A percentile compares a stretch with the other conserved stretches of the same genome.
Conservation (phyloP, 768 basidiomycete genomes). For the Botryobasidium botryosum region DNA sequence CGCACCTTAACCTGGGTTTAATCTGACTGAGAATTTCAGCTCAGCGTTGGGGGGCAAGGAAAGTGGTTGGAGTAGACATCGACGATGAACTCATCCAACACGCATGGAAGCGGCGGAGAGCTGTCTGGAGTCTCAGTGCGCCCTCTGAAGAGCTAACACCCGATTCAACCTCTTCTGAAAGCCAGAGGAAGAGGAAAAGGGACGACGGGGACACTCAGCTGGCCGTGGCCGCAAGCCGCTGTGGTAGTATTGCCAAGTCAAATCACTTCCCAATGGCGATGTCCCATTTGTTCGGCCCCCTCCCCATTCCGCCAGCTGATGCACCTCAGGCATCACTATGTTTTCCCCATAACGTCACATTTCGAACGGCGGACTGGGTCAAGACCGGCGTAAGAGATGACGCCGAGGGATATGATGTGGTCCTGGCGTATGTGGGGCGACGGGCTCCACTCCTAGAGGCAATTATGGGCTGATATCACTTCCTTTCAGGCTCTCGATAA, state of each 20-base stretch:
- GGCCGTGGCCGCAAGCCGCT: background rate
- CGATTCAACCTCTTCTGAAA: background rate
- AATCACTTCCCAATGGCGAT: constrained; percentile 64
- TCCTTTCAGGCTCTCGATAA: constrained; percentile 50
- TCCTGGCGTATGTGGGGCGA: constrained; percentile 53
- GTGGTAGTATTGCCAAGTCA: background rate
- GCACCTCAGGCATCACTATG: constrained; percentile 1
- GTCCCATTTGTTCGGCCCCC: constrained; percentile 55
- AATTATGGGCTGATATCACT: background rate
- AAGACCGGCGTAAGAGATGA: constrained; percentile 30
- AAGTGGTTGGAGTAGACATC: constrained; percentile 72
- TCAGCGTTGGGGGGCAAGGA: constrained; percentile 41
- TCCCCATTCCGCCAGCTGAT: constrained; percentile 43
- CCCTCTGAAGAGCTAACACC: constrained; percentile 18
- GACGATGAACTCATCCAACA: constrained; percentile 54
- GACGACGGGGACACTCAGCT: background rate
- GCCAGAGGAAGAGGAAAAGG: background rate
- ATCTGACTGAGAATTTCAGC: too few species aligned
- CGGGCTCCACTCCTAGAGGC: background rate
- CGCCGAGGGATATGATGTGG: constrained; percentile 48
- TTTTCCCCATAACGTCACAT: constrained; percentile 70
- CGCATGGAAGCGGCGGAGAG: constrained; percentile 57
- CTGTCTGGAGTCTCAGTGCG: constrained; percentile 52
- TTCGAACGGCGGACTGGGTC: constrained; percentile 64
- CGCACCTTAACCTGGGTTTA: too few species aligned